phyloP scores from a whole-genome alignment of 345 rosid genomes.

The Excoecaria agallocha region DNA sequence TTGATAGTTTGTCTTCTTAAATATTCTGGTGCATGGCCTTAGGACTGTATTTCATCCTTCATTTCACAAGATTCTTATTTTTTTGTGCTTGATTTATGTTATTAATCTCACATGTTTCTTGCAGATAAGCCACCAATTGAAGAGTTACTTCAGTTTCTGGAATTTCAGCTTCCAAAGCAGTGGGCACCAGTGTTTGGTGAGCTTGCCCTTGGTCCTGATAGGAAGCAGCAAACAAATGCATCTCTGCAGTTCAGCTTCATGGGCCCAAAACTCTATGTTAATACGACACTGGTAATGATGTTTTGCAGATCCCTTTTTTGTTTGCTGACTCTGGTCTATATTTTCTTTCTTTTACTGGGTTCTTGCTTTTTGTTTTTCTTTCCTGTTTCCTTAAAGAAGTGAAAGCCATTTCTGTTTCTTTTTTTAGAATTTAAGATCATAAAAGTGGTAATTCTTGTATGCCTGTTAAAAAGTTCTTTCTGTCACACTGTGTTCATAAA shows the following conservation, averaged over 20 bases:
- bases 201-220: slow-evolving; percentile 91
- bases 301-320: slow-evolving; percentile 6
- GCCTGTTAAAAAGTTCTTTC: not conserved
- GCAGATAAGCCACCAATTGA: slow-evolving; percentile 87
- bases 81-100: not conserved
- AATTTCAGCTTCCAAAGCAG: slow-evolving; percentile 95
- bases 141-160: slow-evolving; percentile 92
- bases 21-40: not conserved
- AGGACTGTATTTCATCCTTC: not conserved
- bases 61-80: not conserved
- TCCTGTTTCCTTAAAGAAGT: not conserved
- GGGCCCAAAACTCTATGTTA: slow-evolving; percentile 93
- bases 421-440: not conserved
- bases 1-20: not conserved
- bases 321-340: not conserved
- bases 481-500: not conserved
- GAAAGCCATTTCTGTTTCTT: not conserved
- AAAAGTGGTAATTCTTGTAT: not conserved
- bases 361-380: not conserved
- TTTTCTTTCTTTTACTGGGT: not conserved
- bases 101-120: not conserved
- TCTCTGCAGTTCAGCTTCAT: slow-evolving; percentile 86
- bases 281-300: slow-evolving; percentile 62
- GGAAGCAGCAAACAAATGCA: slow-evolving; percentile 61
- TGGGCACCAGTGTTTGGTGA: slow-evolving; percentile 99